phyloP scores from a whole-genome alignment of 2,329 filamentous ascomycete species.

The Emergomyces africanus region DNA sequence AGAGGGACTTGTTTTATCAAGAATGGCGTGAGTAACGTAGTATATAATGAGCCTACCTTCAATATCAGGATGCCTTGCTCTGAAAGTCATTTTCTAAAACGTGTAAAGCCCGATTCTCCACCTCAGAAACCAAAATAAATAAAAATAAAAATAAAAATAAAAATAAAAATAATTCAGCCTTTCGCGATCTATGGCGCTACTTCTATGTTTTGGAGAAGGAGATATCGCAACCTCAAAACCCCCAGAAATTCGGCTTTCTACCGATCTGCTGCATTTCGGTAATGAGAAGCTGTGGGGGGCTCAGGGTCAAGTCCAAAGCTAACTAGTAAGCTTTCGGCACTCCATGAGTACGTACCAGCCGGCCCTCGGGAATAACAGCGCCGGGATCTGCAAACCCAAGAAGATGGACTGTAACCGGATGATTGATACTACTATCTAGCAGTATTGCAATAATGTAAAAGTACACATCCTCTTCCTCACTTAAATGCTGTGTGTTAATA shows the following conservation, averaged over 20 bases:
- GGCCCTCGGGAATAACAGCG: background rate
- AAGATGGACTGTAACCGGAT: background rate
- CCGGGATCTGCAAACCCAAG: background rate
- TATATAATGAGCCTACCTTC: background rate
- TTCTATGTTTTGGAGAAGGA: background rate
- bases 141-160: background rate
- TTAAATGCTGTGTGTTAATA: background rate
- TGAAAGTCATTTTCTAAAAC: slow-evolving; percentile 1
- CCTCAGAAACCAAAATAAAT: background rate
- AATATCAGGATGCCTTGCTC: slow-evolving; percentile 2
- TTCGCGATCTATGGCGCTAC: background rate
- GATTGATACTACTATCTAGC: background rate
- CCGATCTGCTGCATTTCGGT: background rate
- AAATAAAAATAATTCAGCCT: background rate
- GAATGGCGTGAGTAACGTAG: no score
- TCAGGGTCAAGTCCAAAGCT: background rate
- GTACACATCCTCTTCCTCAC: background rate
- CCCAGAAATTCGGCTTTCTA: background rate
- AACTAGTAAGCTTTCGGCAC: background rate
- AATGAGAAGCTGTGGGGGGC: no score
- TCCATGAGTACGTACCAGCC: background rate
- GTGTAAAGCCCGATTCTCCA: background rate
- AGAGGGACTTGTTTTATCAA: background rate
- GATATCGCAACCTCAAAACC: background rate
- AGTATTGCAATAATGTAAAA: no score